These are phyloP conservation scores for Stephania yunnanensis DNA, from an alignment of 164 flowering plant genomes.

Conservation along the genomic window DNA sequence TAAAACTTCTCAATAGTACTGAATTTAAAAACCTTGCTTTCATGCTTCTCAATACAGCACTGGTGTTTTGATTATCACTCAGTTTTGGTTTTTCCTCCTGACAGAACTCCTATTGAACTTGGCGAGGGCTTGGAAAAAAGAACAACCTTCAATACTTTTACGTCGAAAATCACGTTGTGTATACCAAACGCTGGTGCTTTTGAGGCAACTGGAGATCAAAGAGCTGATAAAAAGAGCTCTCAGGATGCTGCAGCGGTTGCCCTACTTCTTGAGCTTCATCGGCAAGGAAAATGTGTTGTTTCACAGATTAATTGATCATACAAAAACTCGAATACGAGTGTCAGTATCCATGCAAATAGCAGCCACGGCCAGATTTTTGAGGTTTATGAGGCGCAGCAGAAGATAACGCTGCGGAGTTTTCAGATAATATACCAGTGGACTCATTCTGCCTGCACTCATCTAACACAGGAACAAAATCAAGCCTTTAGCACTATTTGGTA, in stretches of 20 bases:
- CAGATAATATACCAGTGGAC: too few relatives aligned
- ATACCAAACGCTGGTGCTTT: slow-evolving; percentile 50
- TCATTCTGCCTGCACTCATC: too few relatives aligned
- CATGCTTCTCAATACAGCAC: background rate
- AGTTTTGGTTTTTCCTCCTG: background rate
- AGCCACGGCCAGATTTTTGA: background rate
- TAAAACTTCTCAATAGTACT: background rate
- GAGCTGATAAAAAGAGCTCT: slow-evolving; percentile 82
- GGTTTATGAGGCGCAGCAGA: background rate
- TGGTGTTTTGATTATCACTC: background rate
- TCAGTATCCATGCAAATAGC: background rate
- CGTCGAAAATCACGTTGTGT: slow-evolving; percentile 45
- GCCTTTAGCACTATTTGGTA: too few relatives aligned
- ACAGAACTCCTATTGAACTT: slow-evolving; percentile 41
- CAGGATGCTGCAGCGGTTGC: slow-evolving; percentile 69
- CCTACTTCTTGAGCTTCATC: slow-evolving; percentile 55
- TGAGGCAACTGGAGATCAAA: slow-evolving; percentile 49
- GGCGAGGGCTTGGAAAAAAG: slow-evolving; percentile 41
- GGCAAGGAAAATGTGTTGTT: slow-evolving; percentile 44
- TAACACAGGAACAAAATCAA: too few relatives aligned
- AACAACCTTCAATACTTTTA: slow-evolving; percentile 39
- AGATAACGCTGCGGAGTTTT: too few relatives aligned
- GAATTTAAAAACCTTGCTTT: background rate
- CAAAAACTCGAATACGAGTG: background rate
- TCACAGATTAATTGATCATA: slow-evolving; percentile 5